Evolutionary conservation across 2,329 filamentous ascomycete genomes (phyloP).

Genomic region (Tolypocladium endophyticum): DNA sequence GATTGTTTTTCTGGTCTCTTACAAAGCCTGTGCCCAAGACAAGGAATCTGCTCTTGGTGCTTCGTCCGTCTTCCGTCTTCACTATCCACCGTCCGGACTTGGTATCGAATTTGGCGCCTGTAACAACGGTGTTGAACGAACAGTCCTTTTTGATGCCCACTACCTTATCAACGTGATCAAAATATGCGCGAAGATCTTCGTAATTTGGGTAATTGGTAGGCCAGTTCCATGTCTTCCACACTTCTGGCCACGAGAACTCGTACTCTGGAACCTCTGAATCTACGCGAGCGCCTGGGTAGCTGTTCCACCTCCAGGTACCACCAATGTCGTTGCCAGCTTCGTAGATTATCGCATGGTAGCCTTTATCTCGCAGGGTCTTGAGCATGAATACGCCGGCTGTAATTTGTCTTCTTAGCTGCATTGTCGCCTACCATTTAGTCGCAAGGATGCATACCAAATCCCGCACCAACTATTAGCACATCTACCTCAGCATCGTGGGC

Average conservation of each 20-base stretch:
- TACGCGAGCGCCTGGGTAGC: constrained; percentile 42
- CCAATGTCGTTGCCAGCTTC: constrained; percentile 41
- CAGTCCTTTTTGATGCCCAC: constrained; percentile 45
- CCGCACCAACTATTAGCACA: constrained; percentile 32
- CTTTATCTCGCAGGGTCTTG: constrained; percentile 38
- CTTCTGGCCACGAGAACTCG: constrained; percentile 39
- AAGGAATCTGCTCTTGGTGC: constrained; percentile 38
- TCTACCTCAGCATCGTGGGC: constrained; percentile 32
- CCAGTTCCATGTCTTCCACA: constrained; percentile 48
- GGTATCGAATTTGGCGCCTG: constrained; percentile 39
- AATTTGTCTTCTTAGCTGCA: background rate
- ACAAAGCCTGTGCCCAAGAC: constrained; percentile 44
- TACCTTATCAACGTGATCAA: constrained; percentile 46
- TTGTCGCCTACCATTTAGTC: background rate
- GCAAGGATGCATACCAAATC: constrained; percentile 24
- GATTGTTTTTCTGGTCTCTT: constrained; percentile 3
- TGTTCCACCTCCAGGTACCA: constrained; percentile 47
- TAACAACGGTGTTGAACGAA: constrained; percentile 44
- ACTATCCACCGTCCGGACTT: constrained; percentile 36
- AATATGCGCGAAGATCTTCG: constrained; percentile 44
- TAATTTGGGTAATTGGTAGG: constrained; percentile 38
- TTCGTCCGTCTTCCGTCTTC: constrained; percentile 37
- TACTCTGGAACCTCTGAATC: constrained; percentile 45
- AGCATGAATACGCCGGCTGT: constrained; percentile 38
- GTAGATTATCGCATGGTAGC: constrained; percentile 35